A percentile compares a stretch with the other conserved stretches of the same genome.
Evolutionary conservation across 1,284 basidiomycete species (phyloP).

Genomic region (Porodaedalea pini): DNA sequence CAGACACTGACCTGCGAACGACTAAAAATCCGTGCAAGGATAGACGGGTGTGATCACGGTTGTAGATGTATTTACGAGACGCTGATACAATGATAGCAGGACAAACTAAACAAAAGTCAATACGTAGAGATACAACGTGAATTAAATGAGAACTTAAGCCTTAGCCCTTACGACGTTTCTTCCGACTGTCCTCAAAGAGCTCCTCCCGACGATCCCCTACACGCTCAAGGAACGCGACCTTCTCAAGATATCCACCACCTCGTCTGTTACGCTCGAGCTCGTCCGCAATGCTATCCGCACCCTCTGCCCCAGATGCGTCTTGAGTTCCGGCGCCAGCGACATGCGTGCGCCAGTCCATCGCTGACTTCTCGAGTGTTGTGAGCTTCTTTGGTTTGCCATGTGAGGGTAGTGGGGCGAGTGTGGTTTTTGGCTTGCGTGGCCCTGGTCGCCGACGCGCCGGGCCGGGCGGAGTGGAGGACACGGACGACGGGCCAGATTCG

Average conservation of each 20-base stretch:
- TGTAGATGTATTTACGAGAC: no score
- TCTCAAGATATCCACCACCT: conserved; percentile 65
- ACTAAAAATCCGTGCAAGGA: no score
- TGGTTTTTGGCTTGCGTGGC: conserved; percentile 60
- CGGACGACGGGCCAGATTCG: conserved; percentile 11
- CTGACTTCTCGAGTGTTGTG: conserved; percentile 76
- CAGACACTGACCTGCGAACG: no score
- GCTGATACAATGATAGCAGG: background rate
- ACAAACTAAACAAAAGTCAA: background rate
- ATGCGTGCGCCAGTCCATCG: conserved; percentile 77
- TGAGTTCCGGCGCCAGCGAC: conserved; percentile 28
- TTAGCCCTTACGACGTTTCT: conserved; percentile 51
- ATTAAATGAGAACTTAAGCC: background rate
- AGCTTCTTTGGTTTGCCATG: conserved; percentile 64
- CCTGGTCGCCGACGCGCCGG: conserved; percentile 42
- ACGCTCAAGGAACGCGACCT: conserved; percentile 73
- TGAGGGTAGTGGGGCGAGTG: conserved; percentile 46
- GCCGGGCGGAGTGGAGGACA: conserved; percentile 5
- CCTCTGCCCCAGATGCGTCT: conserved; percentile 32
- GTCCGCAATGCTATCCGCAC: conserved; percentile 42
- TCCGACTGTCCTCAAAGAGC: conserved; percentile 52
- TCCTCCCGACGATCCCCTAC: conserved; percentile 70
- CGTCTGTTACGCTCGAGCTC: conserved; percentile 70
- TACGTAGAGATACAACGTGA: no score
- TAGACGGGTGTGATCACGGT: no score